Evolutionary conservation across 345 rosid genomes (phyloP), one percentile per base, ranked within the genome.

Genomic region (Cardamine occulta): DNA sequence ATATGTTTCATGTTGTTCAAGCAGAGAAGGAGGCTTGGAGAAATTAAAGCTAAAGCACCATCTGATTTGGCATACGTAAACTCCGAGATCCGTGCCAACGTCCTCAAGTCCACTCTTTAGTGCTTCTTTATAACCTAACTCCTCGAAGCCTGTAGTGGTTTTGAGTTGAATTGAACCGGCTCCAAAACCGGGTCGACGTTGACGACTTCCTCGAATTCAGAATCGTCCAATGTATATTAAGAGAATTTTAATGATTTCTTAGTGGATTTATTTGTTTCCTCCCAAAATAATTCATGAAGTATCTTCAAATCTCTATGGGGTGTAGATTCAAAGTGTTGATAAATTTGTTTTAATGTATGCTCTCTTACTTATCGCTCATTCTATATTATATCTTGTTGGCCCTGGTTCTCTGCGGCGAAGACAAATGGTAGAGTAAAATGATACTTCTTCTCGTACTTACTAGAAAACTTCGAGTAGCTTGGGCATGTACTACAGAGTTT

Each of bases 11-110:
- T 65, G 69, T 7, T 29, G 40, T 65, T 29, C 28, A 29, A n/a
- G 69, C 69, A 64, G 69, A 64, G 48, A 5, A 32, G 54, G 18
- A 64, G 24, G 65, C 31, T 58, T 57, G 66, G 42, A 74, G 66
- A 28, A 28, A 15, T 19, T 9, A 67, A 49, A 45, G 26, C 51
- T 9, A 67, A 49, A 32, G 18, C 59, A 42, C 49, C 88, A 84
- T 86, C 52, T 82, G 85, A 31, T 82, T 65, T 2, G 92, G 83
- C 80, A 82, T 70, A 61, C 84, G 65, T 81, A 68, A 81, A 83
- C 86, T 86, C 88, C 80, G 48, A 80, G 48, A 72, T 84, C 86
- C 21, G 77, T 0, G 81, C 75, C 63, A 75, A 78, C 5, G 70
- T 79, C 35, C 77, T 62, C 54, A 40, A 80, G 21, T 82, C 85